phyloP scores from a whole-genome alignment of 2,329 filamentous ascomycete genomes.

The Ophiostoma triangulosporum region DNA sequence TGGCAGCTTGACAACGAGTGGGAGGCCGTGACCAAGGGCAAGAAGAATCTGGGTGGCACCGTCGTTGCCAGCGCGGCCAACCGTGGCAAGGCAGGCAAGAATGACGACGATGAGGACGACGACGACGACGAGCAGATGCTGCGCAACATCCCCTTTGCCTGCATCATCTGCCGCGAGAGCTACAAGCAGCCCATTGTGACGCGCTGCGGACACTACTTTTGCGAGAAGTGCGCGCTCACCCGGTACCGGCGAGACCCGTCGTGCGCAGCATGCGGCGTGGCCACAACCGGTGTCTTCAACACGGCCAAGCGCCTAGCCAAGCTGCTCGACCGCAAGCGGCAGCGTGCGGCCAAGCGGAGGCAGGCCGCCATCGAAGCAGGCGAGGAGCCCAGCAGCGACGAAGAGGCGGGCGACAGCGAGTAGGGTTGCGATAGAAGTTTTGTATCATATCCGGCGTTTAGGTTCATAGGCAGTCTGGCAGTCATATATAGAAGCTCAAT shows the following conservation, averaged over 20 bases:
- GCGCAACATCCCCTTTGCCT: conserved; percentile 78
- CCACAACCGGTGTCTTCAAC: conserved; percentile 80
- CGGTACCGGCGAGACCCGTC: conserved; percentile 76
- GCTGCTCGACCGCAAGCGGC: conserved; percentile 60
- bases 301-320: conserved; percentile 70
- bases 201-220: conserved; percentile 92
- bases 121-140: conserved; percentile 56
- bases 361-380: conserved; percentile 38
- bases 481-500: too few relatives aligned
- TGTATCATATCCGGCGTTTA: not conserved
- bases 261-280: conserved; percentile 73
- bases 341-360: conserved; percentile 44
- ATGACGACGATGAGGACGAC: conserved; percentile 29
- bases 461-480: too few relatives aligned
- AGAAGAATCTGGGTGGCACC: conserved; percentile 47
- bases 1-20: conserved; percentile 94
- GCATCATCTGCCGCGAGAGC: conserved; percentile 67
- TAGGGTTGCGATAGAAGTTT: not conserved
- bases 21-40: conserved; percentile 69
- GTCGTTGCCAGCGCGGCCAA: conserved; percentile 44
- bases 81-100: conserved; percentile 21
- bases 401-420: conserved; percentile 22
- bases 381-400: conserved; percentile 34
- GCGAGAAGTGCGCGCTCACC: conserved; percentile 75
- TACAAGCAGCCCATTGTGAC: conserved; percentile 77